Percentiles rank a stretch among this genome's conserved stretches.
Conservation (phyloP, 139 green algal genomes). For the Chlamydomonas sp. region DNA sequence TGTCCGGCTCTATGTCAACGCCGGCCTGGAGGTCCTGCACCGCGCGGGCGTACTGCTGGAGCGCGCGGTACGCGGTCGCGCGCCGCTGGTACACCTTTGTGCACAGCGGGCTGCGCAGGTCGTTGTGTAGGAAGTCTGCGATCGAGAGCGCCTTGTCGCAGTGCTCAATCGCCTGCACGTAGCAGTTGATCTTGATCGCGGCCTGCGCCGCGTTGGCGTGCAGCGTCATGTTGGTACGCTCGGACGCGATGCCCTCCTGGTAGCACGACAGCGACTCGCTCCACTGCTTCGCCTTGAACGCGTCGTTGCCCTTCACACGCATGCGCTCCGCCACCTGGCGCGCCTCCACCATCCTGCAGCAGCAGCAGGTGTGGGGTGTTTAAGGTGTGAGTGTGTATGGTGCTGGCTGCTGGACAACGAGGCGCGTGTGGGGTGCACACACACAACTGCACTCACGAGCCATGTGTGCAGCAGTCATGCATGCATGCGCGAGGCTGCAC, state of each 20-base stretch:
- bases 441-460: neutral
- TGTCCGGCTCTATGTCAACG: slow-evolving; percentile 20
- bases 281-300: slow-evolving; percentile 45
- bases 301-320: slow-evolving; percentile 53
- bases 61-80: slow-evolving; percentile 41
- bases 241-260: slow-evolving; percentile 44
- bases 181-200: slow-evolving; percentile 60
- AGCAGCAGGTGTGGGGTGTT: neutral
- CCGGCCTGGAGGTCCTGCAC: slow-evolving; percentile 38
- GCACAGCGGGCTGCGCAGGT: slow-evolving; percentile 42
- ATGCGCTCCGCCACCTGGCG: slow-evolving; percentile 59
- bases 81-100: slow-evolving; percentile 57
- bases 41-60: slow-evolving; percentile 31
- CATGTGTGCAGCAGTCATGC: no score
- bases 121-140: slow-evolving; percentile 53
- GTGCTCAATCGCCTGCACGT: slow-evolving; percentile 70
- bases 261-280: slow-evolving; percentile 60
- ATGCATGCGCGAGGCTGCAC: no score
- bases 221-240: slow-evolving; percentile 64
- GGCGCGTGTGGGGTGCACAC: neutral
- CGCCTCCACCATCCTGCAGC: slow-evolving; percentile 56
- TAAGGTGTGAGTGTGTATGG: neutral
- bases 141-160: slow-evolving; percentile 70
- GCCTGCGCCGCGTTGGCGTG: slow-evolving; percentile 72
- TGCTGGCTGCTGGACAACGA: no score